Percentiles rank a stretch among this genome's conserved stretches.
phyloP scores from a whole-genome alignment of 306 rosid genomes.

The Abrus precatorius region DNA sequence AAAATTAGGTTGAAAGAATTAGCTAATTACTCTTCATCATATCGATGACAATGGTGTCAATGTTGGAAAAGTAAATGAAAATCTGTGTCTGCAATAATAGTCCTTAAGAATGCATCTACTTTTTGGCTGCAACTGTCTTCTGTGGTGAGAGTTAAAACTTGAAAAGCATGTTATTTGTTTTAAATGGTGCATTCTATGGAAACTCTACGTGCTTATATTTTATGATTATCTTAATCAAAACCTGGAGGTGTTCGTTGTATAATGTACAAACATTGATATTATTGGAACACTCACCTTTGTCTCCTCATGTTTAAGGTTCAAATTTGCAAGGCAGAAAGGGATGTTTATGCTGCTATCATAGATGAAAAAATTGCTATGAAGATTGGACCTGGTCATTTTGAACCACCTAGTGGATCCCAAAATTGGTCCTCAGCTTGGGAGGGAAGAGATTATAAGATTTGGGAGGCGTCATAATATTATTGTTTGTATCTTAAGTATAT shows the following conservation, averaged over 20 bases:
- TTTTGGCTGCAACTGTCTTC: constrained; percentile 12
- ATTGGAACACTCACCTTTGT: constrained; percentile 34
- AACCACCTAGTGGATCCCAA: constrained; percentile 70
- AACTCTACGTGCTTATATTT: constrained; percentile 11
- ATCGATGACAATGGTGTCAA: neutral
- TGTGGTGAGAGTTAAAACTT: constrained; percentile 2
- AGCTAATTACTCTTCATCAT: neutral
- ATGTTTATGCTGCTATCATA: constrained; percentile 86
- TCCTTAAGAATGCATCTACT: constrained; percentile 11
- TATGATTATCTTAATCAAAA: constrained; percentile 25
- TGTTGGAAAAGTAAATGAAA: constrained; percentile 15
- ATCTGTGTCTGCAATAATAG: neutral
- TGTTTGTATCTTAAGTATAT: constrained; percentile 36
- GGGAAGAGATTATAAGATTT: constrained; percentile 87
- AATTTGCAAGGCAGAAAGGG: constrained; percentile 85
- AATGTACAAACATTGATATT: neutral
- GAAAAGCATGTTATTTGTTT: neutral
- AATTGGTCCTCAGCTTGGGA: constrained; percentile 68
- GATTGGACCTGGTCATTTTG: constrained; percentile 93
- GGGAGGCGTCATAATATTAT: constrained; percentile 68
- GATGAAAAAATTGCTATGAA: constrained; percentile 80
- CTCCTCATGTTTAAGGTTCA: constrained; percentile 58
- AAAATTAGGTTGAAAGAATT: neutral
- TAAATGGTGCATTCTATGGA: constrained; percentile 11
- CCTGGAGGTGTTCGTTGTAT: neutral